phyloP scores from a whole-genome alignment of 345 rosid genomes.

The Stellera chamaejasme region DNA sequence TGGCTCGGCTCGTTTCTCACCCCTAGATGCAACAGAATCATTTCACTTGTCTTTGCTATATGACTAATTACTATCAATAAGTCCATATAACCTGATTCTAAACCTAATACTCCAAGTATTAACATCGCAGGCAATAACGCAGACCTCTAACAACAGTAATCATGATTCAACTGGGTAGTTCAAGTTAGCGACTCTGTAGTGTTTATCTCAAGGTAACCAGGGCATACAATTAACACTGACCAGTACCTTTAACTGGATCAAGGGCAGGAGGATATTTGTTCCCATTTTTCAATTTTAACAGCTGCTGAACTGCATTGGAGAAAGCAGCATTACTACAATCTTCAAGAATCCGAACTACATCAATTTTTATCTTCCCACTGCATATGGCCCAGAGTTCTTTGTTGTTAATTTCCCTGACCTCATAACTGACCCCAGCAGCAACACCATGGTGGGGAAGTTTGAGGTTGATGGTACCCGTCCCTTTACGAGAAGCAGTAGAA shows the following conservation, averaged over 20 bases:
- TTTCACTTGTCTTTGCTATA: too few species aligned
- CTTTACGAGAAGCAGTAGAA: slow-evolving; percentile 48
- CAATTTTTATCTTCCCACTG: slow-evolving; percentile 42
- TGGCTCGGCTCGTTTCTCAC: too few species aligned
- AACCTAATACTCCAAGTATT: too few species aligned
- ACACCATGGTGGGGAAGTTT: slow-evolving; percentile 54
- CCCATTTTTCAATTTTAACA: slow-evolving; percentile 51
- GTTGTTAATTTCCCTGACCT: slow-evolving; percentile 68
- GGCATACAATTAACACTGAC: too few species aligned
- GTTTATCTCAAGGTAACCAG: too few species aligned
- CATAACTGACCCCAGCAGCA: slow-evolving; percentile 79
- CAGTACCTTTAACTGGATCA: slow-evolving; percentile 69
- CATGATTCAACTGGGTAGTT: too few species aligned
- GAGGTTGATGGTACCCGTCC: slow-evolving; percentile 55
- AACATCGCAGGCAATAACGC: too few species aligned
- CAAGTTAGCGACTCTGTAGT: too few species aligned
- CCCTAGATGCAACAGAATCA: too few species aligned
- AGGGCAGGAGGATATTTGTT: slow-evolving; percentile 66
- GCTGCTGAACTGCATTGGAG: slow-evolving; percentile 82
- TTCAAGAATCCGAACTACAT: slow-evolving; percentile 66
- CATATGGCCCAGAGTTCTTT: slow-evolving; percentile 67
- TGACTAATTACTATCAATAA: too few species aligned
- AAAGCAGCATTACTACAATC: slow-evolving; percentile 49
- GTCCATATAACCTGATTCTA: too few species aligned
- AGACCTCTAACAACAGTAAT: too few species aligned